Conservation (phyloP, 2,329 filamentous ascomycete genomes). For the Xylaria sp. region DNA sequence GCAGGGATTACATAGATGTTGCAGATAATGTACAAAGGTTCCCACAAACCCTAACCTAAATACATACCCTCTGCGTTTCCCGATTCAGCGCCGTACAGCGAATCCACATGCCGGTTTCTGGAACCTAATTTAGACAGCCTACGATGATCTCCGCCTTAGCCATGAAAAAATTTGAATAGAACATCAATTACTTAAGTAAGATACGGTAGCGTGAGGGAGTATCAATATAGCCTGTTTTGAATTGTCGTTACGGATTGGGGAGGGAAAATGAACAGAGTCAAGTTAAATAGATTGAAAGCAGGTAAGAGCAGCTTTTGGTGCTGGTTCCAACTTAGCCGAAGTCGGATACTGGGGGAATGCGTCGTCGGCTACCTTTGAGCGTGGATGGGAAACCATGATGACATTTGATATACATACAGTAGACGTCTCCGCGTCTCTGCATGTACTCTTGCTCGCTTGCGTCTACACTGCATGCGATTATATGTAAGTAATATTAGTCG, state of each 20-base stretch:
- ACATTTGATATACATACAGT: constrained; percentile 11
- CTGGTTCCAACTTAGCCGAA: constrained; percentile 7
- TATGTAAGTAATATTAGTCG: background rate
- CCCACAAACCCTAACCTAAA: constrained; percentile 12
- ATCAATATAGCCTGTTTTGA: constrained; percentile 29
- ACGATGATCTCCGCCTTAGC: constrained; percentile 16
- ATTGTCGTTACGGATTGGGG: background rate
- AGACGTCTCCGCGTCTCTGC: background rate
- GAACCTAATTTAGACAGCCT: constrained; percentile 16
- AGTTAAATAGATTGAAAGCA: background rate
- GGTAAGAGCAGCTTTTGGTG: background rate
- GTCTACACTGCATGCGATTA: background rate
- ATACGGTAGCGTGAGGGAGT: background rate
- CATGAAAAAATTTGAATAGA: background rate
- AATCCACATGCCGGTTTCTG: constrained; percentile 27
- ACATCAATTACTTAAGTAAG: background rate
- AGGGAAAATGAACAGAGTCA: too few species aligned
- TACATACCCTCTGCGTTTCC: constrained; percentile 14
- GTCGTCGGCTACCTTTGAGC: constrained; percentile 2
- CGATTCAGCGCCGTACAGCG: constrained; percentile 30
- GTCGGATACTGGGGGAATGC: constrained; percentile 1
- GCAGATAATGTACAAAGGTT: constrained; percentile 1
- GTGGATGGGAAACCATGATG: background rate
- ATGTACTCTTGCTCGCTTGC: constrained; percentile 11
- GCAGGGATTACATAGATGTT: background rate